Percentiles rank a stretch among this genome's conserved stretches.
phyloP scores from a whole-genome alignment of 495 filamentous ascomycete species.

The Penicillium bovifimosum region DNA sequence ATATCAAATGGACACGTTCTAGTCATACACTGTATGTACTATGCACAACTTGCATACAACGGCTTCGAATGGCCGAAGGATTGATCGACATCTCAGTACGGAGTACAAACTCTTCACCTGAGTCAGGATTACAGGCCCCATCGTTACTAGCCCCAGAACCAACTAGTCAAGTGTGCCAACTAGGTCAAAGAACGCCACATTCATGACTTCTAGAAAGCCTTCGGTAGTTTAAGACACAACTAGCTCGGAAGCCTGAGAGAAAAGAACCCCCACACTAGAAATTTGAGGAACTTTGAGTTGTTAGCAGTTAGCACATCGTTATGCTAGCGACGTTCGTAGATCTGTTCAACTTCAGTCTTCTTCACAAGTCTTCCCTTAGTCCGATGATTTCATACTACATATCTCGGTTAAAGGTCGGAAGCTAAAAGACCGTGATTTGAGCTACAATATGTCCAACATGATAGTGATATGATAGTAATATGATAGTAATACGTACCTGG shows the following conservation, averaged over 20 bases:
- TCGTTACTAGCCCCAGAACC: background rate
- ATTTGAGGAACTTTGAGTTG: background rate
- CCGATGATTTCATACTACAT: background rate
- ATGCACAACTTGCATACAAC: no score
- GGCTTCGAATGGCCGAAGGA: no score
- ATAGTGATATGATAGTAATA: background rate
- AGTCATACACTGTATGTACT: no score
- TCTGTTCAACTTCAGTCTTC: background rate
- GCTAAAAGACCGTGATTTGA: background rate
- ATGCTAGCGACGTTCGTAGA: background rate
- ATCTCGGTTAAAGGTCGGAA: constrained; percentile 1
- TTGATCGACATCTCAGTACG: background rate
- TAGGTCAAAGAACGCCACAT: constrained; percentile 6
- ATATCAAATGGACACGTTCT: no score
- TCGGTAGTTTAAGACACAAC: constrained; percentile 7
- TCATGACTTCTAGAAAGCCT: background rate
- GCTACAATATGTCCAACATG: background rate
- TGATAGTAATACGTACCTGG: background rate
- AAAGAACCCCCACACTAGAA: background rate
- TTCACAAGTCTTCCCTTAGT: background rate
- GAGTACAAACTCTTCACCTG: background rate
- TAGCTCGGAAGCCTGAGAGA: background rate
- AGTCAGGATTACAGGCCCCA: constrained; percentile 13
- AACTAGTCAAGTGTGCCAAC: background rate
- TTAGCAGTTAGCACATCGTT: background rate